These are phyloP conservation scores for Pseudisothecium myosuroides DNA, from an alignment of 225 moss, liverwort and hornwort species.

Conservation along the genomic window DNA sequence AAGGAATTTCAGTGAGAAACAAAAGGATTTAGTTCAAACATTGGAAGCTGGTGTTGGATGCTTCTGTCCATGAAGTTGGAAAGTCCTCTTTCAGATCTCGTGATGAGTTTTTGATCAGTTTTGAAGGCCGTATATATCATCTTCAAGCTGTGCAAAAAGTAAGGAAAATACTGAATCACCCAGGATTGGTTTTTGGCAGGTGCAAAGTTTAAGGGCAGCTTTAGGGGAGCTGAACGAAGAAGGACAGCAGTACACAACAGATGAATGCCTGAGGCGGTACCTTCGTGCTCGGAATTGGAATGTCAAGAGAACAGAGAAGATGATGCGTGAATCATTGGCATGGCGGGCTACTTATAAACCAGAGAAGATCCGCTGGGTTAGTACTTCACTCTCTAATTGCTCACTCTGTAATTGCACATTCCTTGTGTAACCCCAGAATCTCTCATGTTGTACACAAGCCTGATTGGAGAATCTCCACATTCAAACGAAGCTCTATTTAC, in stretches of 20 bases:
- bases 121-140: neutral
- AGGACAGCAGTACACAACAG: slow-evolving; percentile 31
- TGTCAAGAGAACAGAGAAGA: slow-evolving; percentile 71
- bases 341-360: slow-evolving; percentile 82
- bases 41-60: neutral
- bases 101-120: neutral
- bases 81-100: neutral
- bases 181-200: slow-evolving; percentile 20
- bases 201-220: slow-evolving; percentile 48
- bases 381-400: neutral
- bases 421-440: neutral
- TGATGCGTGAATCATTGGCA: slow-evolving; percentile 59
- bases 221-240: slow-evolving; percentile 49
- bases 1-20: neutral
- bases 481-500: neutral
- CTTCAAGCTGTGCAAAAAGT: neutral
- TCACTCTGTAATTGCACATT: neutral
- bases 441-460: neutral
- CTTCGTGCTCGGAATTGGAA: slow-evolving; percentile 77
- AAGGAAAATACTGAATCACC: neutral
- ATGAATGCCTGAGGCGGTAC: slow-evolving; percentile 59
- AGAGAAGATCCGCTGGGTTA: slow-evolving; percentile 78
- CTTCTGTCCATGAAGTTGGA: neutral
- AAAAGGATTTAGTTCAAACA: neutral
- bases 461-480: neutral